phyloP scores from a whole-genome alignment of 2,329 filamentous ascomycete genomes.

The Trichocomaceae sp. region DNA sequence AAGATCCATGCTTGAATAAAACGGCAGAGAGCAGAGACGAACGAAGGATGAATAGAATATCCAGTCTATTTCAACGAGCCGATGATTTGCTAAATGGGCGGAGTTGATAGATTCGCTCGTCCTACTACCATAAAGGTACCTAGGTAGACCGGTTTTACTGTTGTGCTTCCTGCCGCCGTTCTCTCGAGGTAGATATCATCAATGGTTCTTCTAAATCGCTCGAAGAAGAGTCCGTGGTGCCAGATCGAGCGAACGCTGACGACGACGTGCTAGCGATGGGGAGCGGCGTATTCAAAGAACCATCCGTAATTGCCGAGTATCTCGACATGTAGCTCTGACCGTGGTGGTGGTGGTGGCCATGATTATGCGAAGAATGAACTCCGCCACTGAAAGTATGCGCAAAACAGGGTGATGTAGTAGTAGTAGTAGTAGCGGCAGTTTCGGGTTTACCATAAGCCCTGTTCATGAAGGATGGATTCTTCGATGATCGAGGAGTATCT shows the following conservation, averaged over 20 bases:
- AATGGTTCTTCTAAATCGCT: neutral
- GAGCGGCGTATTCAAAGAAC: neutral
- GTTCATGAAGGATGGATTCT: neutral
- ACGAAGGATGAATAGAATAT: neutral
- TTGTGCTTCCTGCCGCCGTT: neutral
- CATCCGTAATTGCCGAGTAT: conserved; percentile 1
- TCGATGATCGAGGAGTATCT: neutral
- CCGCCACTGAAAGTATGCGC: neutral
- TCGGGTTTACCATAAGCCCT: neutral
- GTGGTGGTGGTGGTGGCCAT: neutral
- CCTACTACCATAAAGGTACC: no score
- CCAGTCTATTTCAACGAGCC: neutral
- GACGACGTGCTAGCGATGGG: neutral
- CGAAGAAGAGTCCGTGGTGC: neutral
- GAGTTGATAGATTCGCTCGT: no score
- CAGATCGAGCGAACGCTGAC: neutral
- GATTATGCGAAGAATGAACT: neutral
- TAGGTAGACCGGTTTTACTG: neutral
- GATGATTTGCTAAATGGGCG: neutral
- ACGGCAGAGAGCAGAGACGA: neutral
- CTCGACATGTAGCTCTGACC: neutral
- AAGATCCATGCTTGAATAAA: neutral
- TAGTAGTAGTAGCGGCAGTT: neutral
- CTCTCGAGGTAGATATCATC: neutral
- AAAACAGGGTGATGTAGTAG: neutral